Percentiles rank a stretch among this genome's conserved stretches.
Conservation (phyloP, 2,329 filamentous ascomycete genomes). For the Exophiala spinifera region DNA sequence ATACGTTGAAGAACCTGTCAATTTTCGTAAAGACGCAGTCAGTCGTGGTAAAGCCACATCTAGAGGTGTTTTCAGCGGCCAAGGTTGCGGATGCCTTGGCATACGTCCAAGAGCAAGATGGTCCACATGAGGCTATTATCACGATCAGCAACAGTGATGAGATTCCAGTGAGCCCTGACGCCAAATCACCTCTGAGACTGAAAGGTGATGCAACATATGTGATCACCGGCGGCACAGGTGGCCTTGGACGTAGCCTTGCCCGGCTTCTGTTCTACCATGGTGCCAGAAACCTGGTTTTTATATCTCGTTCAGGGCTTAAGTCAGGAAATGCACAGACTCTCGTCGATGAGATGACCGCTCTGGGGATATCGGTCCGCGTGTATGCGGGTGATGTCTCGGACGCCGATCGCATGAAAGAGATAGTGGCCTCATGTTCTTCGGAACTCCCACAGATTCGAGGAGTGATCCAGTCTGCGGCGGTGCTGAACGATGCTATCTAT, state of each 20-base stretch:
- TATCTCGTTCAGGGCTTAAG: slow-evolving; percentile 31
- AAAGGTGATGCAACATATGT: background rate
- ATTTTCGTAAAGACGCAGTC: no score
- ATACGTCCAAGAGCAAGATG: background rate
- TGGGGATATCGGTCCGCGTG: no score
- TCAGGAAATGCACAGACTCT: background rate
- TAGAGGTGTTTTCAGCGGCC: background rate
- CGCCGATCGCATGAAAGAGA: background rate
- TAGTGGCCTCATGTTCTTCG: no score
- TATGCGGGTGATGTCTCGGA: no score
- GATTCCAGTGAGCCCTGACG: background rate
- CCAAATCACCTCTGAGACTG: background rate
- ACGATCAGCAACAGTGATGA: background rate
- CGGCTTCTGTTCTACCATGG: slow-evolving; percentile 30
- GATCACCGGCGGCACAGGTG: slow-evolving; percentile 15
- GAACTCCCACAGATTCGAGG: slow-evolving; percentile 1
- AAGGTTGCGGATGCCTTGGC: background rate
- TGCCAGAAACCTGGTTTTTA: slow-evolving; percentile 32
- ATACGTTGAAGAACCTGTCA: no score
- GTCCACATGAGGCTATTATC: background rate
- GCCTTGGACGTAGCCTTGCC: slow-evolving; percentile 28
- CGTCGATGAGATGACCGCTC: background rate
- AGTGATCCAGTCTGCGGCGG: slow-evolving; percentile 28
- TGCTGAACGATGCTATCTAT: slow-evolving; percentile 22
- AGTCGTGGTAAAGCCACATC: no score